phyloP scores from a whole-genome alignment of 2,329 filamentous ascomycete genomes.

The Aspergillus fructus region DNA sequence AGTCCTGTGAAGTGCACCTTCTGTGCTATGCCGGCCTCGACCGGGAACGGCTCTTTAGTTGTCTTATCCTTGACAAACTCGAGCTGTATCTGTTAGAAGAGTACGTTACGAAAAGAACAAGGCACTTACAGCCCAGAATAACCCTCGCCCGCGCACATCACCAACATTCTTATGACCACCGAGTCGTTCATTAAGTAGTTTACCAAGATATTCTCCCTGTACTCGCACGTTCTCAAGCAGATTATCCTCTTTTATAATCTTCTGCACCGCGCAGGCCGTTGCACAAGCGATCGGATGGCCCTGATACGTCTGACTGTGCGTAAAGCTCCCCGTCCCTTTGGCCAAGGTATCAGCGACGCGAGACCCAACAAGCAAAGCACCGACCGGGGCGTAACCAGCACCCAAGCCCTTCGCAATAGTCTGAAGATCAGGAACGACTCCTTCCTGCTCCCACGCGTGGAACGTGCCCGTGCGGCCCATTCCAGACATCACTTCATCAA shows the following conservation, averaged over 20 bases:
- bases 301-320: slow-evolving; percentile 60
- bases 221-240: slow-evolving; percentile 45
- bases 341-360: slow-evolving; percentile 49
- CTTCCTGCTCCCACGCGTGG: slow-evolving; percentile 58
- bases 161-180: slow-evolving; percentile 49
- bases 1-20: slow-evolving; percentile 48
- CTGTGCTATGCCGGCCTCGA: slow-evolving; percentile 41
- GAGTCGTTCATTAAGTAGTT: slow-evolving; percentile 45
- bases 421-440: slow-evolving; percentile 55
- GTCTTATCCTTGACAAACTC: slow-evolving; percentile 56
- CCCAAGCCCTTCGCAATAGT: slow-evolving; percentile 59
- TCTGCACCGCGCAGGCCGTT: slow-evolving; percentile 52
- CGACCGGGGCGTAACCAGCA: slow-evolving; percentile 54
- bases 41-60: slow-evolving; percentile 52
- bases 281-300: slow-evolving; percentile 54
- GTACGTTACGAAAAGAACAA: no score
- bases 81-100: slow-evolving; percentile 36
- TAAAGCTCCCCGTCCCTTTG: slow-evolving; percentile 46
- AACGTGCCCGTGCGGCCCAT: slow-evolving; percentile 55
- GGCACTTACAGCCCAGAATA: slow-evolving; percentile 53
- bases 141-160: slow-evolving; percentile 54
- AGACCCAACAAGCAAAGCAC: slow-evolving; percentile 51
- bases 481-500: slow-evolving; percentile 55
- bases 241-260: slow-evolving; percentile 51
- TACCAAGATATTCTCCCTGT: slow-evolving; percentile 31